Percentiles rank a stretch among this genome's conserved stretches.
These are phyloP conservation scores for Cinchona pubescens DNA, from an alignment of 257 asterid genomes.

Conservation along the genomic window DNA sequence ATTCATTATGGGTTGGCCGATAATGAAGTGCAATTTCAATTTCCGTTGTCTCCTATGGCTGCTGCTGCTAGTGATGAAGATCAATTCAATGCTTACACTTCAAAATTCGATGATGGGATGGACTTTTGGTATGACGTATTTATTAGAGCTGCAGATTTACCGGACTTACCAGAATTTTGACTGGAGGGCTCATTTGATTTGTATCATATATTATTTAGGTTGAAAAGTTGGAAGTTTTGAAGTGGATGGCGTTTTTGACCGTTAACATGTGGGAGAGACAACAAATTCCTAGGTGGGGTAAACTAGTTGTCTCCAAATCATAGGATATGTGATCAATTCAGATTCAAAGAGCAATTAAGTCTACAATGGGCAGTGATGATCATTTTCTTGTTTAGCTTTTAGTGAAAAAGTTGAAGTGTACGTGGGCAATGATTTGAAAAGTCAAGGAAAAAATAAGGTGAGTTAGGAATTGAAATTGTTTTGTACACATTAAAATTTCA, in stretches of 20 bases:
- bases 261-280: background rate
- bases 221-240: slow-evolving; percentile 1
- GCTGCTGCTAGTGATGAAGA: slow-evolving; percentile 15
- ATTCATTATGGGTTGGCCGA: background rate
- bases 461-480: background rate
- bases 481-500: background rate
- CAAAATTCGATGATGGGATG: slow-evolving; percentile 46
- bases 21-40: slow-evolving; percentile 15
- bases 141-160: slow-evolving; percentile 57
- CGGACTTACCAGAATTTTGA: slow-evolving; percentile 69
- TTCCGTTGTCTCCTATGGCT: slow-evolving; percentile 22
- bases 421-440: background rate
- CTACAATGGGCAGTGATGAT: background rate
- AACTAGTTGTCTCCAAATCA: slow-evolving; percentile 3
- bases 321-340: slow-evolving; percentile 6
- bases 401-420: background rate
- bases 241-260: slow-evolving; percentile 25
- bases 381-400: background rate
- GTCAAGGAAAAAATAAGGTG: background rate
- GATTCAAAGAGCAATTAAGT: background rate
- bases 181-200: slow-evolving; percentile 18
- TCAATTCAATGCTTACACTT: background rate
- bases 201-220: slow-evolving; percentile 14
- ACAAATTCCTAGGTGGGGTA: slow-evolving; percentile 15
- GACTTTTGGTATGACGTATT: slow-evolving; percentile 85